These are phyloP conservation scores for Drosera capensis DNA, from an alignment of 148 eudicot genomes.

Conservation along the genomic window DNA sequence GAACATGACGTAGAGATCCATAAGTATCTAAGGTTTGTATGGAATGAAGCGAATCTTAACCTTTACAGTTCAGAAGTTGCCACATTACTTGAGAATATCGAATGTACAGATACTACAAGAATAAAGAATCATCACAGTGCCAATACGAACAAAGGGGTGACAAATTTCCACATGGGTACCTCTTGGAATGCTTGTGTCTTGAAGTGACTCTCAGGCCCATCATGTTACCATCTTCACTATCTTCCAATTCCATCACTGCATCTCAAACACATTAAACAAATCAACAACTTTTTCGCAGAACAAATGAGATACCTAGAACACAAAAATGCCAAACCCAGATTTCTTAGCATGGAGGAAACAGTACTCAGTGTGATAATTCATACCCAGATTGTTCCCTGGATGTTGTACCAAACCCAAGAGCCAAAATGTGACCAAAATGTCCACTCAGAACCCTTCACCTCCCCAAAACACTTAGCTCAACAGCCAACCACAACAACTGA, in stretches of 20 bases:
- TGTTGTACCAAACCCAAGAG: slow-evolving; percentile 4
- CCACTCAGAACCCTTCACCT: slow-evolving; percentile 19
- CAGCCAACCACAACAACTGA: too few relatives aligned
- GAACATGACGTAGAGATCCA: too few relatives aligned
- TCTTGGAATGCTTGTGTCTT: slow-evolving; percentile 52
- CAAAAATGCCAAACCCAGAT: slow-evolving; percentile 1
- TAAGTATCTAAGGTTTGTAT: too few relatives aligned
- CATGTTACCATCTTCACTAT: slow-evolving; percentile 21
- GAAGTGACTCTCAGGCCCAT: slow-evolving; percentile 21
- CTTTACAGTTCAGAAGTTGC: too few relatives aligned
- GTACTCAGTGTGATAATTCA: slow-evolving; percentile 7
- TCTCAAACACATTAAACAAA: slow-evolving; percentile 7
- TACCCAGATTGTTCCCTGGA: slow-evolving; percentile 14
- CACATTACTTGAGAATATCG: background rate
- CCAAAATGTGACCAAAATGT: background rate
- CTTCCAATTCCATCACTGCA: slow-evolving; percentile 48
- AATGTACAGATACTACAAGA: slow-evolving; percentile 5
- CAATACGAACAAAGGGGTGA: slow-evolving; percentile 1
- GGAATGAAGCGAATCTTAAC: too few relatives aligned
- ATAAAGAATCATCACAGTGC: background rate
- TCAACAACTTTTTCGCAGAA: background rate
- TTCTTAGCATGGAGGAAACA: slow-evolving; percentile 1
- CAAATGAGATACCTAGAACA: background rate
- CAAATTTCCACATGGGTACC: slow-evolving; percentile 24
- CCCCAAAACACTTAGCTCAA: too few relatives aligned